Percentiles rank a stretch among this genome's conserved stretches.
Conservation (phyloP, 305 asterid genomes). For the Plantago lanceolata region DNA sequence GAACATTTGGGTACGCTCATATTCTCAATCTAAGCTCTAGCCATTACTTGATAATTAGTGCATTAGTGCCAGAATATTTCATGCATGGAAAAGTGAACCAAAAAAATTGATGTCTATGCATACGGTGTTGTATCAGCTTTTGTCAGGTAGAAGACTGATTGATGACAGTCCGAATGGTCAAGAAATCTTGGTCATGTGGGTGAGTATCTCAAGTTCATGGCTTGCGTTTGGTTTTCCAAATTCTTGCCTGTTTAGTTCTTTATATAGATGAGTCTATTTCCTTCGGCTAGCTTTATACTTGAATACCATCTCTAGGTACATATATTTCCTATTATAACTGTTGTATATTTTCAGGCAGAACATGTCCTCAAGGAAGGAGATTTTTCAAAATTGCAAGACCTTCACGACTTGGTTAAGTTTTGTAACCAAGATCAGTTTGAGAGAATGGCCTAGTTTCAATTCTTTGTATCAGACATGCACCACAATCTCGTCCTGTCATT, state of each 20-base stretch:
- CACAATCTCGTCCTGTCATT: conserved; percentile 65
- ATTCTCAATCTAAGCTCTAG: conserved; percentile 11
- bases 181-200: conserved; percentile 87
- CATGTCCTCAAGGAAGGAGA: conserved; percentile 53
- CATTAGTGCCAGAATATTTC: conserved; percentile 79
- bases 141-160: conserved; percentile 81
- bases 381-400: conserved; percentile 50
- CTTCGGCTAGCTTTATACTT: neutral
- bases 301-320: neutral
- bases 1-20: conserved; percentile 76
- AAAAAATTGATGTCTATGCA: conserved; percentile 77
- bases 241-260: conserved; percentile 5
- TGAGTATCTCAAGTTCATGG: conserved; percentile 30
- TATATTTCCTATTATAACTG: conserved; percentile 13
- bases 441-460: conserved; percentile 64
- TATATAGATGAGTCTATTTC: neutral
- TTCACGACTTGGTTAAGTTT: conserved; percentile 39
- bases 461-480: conserved; percentile 62
- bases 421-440: conserved; percentile 55
- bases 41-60: neutral
- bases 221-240: conserved; percentile 1
- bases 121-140: conserved; percentile 85
- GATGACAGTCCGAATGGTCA: conserved; percentile 62
- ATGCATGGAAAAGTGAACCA: conserved; percentile 71
- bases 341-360: conserved; percentile 51